Conservation (phyloP, 2,329 filamentous ascomycete species). For the Magnaporthales sp. region DNA sequence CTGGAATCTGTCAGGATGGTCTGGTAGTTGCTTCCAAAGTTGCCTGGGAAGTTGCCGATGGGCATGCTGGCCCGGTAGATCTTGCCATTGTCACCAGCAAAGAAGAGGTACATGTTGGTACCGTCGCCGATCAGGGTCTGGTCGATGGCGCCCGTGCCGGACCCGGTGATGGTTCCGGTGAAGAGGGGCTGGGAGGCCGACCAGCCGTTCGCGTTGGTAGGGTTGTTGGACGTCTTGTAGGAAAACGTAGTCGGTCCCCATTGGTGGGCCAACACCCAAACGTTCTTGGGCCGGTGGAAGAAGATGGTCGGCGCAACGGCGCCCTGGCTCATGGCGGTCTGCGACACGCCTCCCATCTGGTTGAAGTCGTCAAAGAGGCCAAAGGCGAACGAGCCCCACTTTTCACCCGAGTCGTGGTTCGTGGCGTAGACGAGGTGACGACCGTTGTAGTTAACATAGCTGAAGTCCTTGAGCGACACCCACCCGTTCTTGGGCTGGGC, state of each 20-base stretch:
- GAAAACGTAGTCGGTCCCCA: slow-evolving; percentile 52
- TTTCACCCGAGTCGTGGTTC: slow-evolving; percentile 29
- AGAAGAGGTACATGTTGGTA: slow-evolving; percentile 56
- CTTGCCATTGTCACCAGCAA: slow-evolving; percentile 56
- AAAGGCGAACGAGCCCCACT: slow-evolving; percentile 52
- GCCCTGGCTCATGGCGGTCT: slow-evolving; percentile 37
- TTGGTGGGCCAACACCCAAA: slow-evolving; percentile 60
- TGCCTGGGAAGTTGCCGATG: slow-evolving; percentile 51
- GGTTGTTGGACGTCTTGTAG: slow-evolving; percentile 50
- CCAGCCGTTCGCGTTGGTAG: slow-evolving; percentile 50
- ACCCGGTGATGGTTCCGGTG: slow-evolving; percentile 40
- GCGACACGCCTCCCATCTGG: slow-evolving; percentile 39
- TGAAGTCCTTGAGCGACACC: slow-evolving; percentile 56
- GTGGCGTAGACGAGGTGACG: slow-evolving; percentile 54
- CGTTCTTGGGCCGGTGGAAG: slow-evolving; percentile 50
- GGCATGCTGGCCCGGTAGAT: slow-evolving; percentile 59
- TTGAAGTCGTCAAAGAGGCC: slow-evolving; percentile 43
- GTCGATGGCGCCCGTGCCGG: slow-evolving; percentile 49
- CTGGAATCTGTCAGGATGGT: slow-evolving; percentile 42
- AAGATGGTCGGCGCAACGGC: slow-evolving; percentile 55
- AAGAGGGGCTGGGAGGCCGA: slow-evolving; percentile 44
- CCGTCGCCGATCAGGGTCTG: slow-evolving; percentile 55
- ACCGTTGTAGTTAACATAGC: slow-evolving; percentile 42
- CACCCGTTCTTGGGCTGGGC: slow-evolving; percentile 44
- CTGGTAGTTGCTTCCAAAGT: slow-evolving; percentile 43